phyloP scores from a whole-genome alignment of 2,329 filamentous ascomycete species.

The Penicillium sp. region DNA sequence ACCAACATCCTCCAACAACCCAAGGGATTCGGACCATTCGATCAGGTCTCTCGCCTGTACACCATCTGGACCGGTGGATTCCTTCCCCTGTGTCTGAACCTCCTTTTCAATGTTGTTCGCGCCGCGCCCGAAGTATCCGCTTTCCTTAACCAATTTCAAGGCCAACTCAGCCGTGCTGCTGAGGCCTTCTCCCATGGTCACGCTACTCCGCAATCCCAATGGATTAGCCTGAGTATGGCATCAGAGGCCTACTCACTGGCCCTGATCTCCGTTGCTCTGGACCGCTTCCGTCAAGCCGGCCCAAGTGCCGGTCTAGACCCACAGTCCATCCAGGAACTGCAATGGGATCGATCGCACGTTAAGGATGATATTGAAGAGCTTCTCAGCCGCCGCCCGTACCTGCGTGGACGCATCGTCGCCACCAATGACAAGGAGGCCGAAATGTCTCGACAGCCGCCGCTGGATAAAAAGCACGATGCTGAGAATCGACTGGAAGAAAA shows the following conservation, averaged over 20 bases:
- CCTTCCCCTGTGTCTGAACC: slow-evolving; percentile 84
- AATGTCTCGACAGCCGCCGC: slow-evolving; percentile 53
- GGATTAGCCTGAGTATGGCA: slow-evolving; percentile 73
- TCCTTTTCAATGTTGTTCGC: slow-evolving; percentile 78
- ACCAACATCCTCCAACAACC: slow-evolving; percentile 72
- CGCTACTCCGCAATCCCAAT: slow-evolving; percentile 57
- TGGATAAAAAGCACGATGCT: slow-evolving; percentile 46
- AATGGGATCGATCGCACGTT: slow-evolving; percentile 73
- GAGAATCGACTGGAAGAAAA: slow-evolving; percentile 76
- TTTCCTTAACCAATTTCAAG: slow-evolving; percentile 87
- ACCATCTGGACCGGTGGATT: slow-evolving; percentile 88
- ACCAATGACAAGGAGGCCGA: slow-evolving; percentile 73
- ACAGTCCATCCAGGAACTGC: slow-evolving; percentile 69
- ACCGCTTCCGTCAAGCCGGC: slow-evolving; percentile 66
- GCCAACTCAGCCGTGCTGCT: slow-evolving; percentile 73
- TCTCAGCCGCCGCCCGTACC: slow-evolving; percentile 68
- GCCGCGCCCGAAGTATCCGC: slow-evolving; percentile 82
- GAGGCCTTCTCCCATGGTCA: slow-evolving; percentile 66
- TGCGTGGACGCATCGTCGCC: slow-evolving; percentile 75
- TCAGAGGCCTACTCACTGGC: slow-evolving; percentile 79
- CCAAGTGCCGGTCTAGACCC: slow-evolving; percentile 63
- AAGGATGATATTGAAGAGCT: slow-evolving; percentile 85
- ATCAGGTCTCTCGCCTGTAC: slow-evolving; percentile 77
- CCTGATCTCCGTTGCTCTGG: slow-evolving; percentile 74
- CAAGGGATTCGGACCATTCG: slow-evolving; percentile 76